Evolutionary conservation across 2,329 filamentous ascomycete genomes (phyloP).

Genomic region (Fusarium sp.): DNA sequence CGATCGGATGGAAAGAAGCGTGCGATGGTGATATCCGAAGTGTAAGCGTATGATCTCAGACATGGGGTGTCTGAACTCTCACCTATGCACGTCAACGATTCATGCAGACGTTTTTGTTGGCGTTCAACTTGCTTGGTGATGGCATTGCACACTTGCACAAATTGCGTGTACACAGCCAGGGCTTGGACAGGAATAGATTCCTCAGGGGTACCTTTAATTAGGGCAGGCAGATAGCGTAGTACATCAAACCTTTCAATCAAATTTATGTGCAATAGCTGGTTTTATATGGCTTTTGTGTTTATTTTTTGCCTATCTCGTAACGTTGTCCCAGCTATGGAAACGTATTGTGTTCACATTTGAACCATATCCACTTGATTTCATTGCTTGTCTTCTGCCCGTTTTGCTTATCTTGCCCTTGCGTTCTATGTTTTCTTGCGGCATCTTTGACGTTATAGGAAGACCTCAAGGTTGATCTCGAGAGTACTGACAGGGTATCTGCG

Average conservation of each 20-base stretch:
- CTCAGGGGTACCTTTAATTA: slow-evolving; percentile 2
- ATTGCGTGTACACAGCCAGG: slow-evolving; percentile 3
- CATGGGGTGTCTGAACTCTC: neutral
- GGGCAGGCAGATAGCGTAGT: slow-evolving; percentile 7
- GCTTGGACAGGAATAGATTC: slow-evolving; percentile 25
- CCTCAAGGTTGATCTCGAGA: slow-evolving; percentile 93
- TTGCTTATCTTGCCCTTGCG: slow-evolving; percentile 17
- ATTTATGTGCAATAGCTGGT: slow-evolving; percentile 9
- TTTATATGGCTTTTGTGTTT: slow-evolving; percentile 33
- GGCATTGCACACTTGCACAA: slow-evolving; percentile 4
- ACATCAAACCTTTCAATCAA: neutral
- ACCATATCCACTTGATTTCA: slow-evolving; percentile 38
- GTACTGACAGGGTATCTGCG: slow-evolving; percentile 89
- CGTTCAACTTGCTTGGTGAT: slow-evolving; percentile 24
- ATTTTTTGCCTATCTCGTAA: slow-evolving; percentile 48
- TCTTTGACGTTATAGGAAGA: slow-evolving; percentile 76
- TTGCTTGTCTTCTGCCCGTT: slow-evolving; percentile 7
- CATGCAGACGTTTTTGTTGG: slow-evolving; percentile 9
- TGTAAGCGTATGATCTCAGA: neutral
- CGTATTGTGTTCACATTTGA: slow-evolving; percentile 37
- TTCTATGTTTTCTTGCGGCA: slow-evolving; percentile 31
- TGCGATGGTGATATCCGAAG: slow-evolving; percentile 2
- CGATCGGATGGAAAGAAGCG: slow-evolving; percentile 14
- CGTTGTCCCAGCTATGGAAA: slow-evolving; percentile 40
- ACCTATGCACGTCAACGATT: neutral